Evolutionary conservation across 176 grass and related monocot genomes (phyloP), one percentile per base, ranked within the genome.

Genomic region (Bolboschoenus planiculmis): DNA sequence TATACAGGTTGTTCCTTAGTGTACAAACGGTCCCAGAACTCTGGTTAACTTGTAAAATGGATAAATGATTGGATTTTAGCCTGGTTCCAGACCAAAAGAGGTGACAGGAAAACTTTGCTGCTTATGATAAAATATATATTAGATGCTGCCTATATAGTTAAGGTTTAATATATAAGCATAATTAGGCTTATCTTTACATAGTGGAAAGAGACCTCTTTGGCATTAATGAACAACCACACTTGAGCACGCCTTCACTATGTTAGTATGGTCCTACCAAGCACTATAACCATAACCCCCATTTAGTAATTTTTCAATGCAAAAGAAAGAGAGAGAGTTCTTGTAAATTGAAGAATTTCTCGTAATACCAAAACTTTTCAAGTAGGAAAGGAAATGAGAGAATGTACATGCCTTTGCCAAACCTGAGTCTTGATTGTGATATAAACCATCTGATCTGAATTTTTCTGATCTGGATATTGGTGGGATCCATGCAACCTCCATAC

Each of bases 181-280:
- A 80, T 80, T 80, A 80, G 54, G 31, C 27, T n/a, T 60, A 13
- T 60, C 78, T 80, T 80, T 58, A 80, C 54, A 80, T 76, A 60
- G 78, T 80, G 78, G 78, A 80, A 80, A 79, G 77, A 79, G 51
- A 56, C 48, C 51, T 10, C 11, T 15, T 37, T 59, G 55, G 31
- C 78, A 80, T 57, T 59, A 59, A 80, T 80, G 33, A 80, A 60
- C 55, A 57, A 80, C 55, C 18, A 59, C 34, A 80, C 27, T 80
- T 59, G 13, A 80, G 54, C 78, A 80, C 56, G 78, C 78, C 78
- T 80, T 59, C 54, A 53, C 54, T 80, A 60, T 59, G 3, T 59
- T 80, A 60, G 36, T 60, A 80, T 80, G 50, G 78, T 60, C 54
- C 78, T 60, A 60, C 39, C 6, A 76, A 51, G 72, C 27, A 77